phyloP scores from a whole-genome alignment of 768 basidiomycete species.

The Termitomyces sp. region DNA sequence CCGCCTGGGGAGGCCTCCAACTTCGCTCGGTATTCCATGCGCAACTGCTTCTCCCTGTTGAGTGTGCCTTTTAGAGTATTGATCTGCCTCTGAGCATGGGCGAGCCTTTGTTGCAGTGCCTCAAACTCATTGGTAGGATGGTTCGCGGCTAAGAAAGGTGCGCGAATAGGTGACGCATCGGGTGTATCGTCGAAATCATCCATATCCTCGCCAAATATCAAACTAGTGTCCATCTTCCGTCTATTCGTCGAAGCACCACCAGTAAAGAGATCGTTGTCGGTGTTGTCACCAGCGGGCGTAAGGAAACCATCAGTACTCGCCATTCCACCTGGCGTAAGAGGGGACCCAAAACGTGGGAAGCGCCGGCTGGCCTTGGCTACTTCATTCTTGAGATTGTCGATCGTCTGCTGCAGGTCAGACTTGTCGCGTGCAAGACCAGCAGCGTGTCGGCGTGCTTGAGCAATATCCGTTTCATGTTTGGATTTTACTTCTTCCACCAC shows the following conservation, averaged over 20 bases:
- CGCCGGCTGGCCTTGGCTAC: conserved; percentile 59
- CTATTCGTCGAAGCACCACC: conserved; percentile 64
- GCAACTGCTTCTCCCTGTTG: conserved; percentile 79
- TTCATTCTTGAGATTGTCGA: conserved; percentile 77
- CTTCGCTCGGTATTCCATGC: conserved; percentile 61
- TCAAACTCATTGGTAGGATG: conserved; percentile 82
- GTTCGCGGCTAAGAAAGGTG: conserved; percentile 64
- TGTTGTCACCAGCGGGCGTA: conserved; percentile 51
- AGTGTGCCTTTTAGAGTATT: conserved; percentile 76
- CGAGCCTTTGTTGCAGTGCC: conserved; percentile 72
- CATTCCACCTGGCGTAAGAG: conserved; percentile 62
- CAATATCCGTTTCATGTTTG: conserved; percentile 94
- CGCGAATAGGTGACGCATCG: conserved; percentile 49
- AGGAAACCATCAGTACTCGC: conserved; percentile 42
- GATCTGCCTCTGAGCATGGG: conserved; percentile 86
- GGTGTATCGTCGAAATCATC: conserved; percentile 54
- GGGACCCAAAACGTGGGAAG: conserved; percentile 66
- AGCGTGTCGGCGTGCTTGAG: conserved; percentile 82
- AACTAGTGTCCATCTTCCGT: conserved; percentile 44
- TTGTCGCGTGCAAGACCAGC: conserved; percentile 91
- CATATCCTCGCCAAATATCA: conserved; percentile 34
- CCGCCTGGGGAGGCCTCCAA: conserved; percentile 41
- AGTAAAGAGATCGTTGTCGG: conserved; percentile 67
- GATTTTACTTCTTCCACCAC: conserved; percentile 71
- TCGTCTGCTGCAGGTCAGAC: conserved; percentile 78